Conservation (phyloP, 169 alveolate genomes). For the Plasmodium fragile region DNA sequence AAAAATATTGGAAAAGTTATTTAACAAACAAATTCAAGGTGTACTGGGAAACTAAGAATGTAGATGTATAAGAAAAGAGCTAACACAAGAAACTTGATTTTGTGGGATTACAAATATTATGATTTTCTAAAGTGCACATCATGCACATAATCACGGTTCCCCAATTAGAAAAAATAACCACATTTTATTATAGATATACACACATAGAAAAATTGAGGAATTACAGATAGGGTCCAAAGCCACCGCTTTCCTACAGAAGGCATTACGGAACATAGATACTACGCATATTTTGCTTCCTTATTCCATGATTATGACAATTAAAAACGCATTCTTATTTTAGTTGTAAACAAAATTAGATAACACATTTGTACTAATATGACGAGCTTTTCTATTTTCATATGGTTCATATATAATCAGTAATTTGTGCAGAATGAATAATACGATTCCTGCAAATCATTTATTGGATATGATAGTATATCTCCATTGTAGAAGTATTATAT, state of each 20-base stretch:
- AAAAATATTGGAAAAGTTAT: slow-evolving; percentile 19
- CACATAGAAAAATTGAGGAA: neutral
- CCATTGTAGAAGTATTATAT: neutral
- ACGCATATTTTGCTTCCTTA: neutral
- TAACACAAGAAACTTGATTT: neutral
- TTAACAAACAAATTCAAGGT: neutral
- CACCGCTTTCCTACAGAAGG: neutral
- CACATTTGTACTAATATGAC: neutral
- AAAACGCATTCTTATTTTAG: neutral
- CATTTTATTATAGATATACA: neutral
- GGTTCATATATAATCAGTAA: neutral
- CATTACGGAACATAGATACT: neutral
- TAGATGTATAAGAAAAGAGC: neutral
- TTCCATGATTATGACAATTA: neutral
- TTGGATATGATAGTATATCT: slow-evolving; percentile 1
- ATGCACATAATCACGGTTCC: neutral
- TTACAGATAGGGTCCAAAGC: neutral
- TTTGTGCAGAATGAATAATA: neutral
- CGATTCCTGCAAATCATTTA: neutral
- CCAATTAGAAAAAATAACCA: neutral
- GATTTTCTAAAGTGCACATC: neutral
- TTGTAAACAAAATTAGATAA: neutral
- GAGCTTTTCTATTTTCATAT: neutral
- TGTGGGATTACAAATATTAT: neutral
- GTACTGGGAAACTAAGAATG: slow-evolving; percentile 1